Conservation (phyloP, 2,329 filamentous ascomycete genomes). For the Diaporthe citriasiana region DNA sequence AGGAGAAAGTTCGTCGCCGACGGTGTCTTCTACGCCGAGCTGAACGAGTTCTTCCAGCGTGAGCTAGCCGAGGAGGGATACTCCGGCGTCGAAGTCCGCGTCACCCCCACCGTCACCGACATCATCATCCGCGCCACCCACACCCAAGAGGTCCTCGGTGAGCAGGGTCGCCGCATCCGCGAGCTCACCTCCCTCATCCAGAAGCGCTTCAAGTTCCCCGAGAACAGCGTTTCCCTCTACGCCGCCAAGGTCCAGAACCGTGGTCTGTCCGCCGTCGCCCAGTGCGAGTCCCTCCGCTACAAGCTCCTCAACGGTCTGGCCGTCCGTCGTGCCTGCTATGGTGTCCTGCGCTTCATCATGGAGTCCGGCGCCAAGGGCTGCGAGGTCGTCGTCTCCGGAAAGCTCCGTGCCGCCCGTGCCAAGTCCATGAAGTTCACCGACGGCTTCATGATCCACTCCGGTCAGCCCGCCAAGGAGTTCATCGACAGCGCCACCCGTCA, state of each 20-base stretch:
- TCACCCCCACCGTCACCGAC: constrained; percentile 99
- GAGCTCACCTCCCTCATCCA: constrained; percentile 99
- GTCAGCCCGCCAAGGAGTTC: constrained; percentile 99
- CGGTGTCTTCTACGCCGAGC: constrained; percentile 99
- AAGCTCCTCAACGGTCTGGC: constrained; percentile 99
- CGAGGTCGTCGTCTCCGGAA: constrained; percentile 99
- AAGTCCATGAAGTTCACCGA: constrained; percentile 99
- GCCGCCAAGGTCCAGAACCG: constrained; percentile 99
- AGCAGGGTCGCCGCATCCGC: constrained; percentile 99
- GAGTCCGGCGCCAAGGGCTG: constrained; percentile 99
- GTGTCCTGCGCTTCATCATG: constrained; percentile 99
- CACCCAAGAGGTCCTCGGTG: constrained; percentile 99
- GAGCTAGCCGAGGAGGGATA: constrained; percentile 99
- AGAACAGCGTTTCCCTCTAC: constrained; percentile 99
- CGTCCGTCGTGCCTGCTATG: constrained; percentile 98
- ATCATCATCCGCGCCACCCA: constrained; percentile 99
- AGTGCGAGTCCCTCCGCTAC: constrained; percentile 99
- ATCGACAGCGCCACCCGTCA: constrained; percentile 98
- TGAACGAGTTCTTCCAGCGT: constrained; percentile 99
- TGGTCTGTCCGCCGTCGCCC: constrained; percentile 98
- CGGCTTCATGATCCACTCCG: constrained; percentile 99
- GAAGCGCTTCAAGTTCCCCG: constrained; percentile 99
- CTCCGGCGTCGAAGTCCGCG: constrained; percentile 99
- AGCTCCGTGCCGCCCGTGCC: constrained; percentile 98
- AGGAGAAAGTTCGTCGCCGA: constrained; percentile 95